These are phyloP conservation scores for Sarocladium kiliense DNA, from an alignment of 2,329 filamentous ascomycete species.

Conservation along the genomic window DNA sequence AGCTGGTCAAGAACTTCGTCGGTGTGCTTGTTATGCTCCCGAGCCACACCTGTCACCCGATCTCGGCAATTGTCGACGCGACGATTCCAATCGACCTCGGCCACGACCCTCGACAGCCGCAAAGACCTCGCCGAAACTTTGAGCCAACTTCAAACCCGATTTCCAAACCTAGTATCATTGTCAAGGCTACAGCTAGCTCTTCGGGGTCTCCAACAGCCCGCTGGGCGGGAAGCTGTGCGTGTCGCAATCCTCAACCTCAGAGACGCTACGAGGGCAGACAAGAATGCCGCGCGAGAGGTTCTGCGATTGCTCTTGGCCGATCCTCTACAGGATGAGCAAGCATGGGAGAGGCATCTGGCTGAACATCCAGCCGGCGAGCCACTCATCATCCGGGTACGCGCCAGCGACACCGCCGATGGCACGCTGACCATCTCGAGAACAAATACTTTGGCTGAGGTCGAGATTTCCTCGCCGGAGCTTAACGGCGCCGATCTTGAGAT, in stretches of 20 bases:
- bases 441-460: constrained; percentile 49
- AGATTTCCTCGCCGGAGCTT: constrained; percentile 57
- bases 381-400: constrained; percentile 55
- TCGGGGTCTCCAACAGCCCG: constrained; percentile 52
- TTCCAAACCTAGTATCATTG: constrained; percentile 59
- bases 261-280: constrained; percentile 26
- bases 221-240: constrained; percentile 53
- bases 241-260: constrained; percentile 51
- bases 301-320: constrained; percentile 67
- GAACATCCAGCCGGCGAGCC: constrained; percentile 46
- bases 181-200: constrained; percentile 67
- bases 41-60: constrained; percentile 15
- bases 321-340: constrained; percentile 55
- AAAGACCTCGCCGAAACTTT: constrained; percentile 56
- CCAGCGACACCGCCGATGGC: constrained; percentile 22
- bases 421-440: constrained; percentile 23
- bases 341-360: constrained; percentile 60
- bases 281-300: constrained; percentile 55
- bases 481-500: constrained; percentile 61
- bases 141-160: constrained; percentile 53
- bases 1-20: constrained; percentile 11
- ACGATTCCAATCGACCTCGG: constrained; percentile 24
- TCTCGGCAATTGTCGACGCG: constrained; percentile 15
- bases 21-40: constrained; percentile 27
- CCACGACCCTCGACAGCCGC: constrained; percentile 29